A percentile compares a stretch with the other conserved stretches of the same genome.
Evolutionary conservation across 805 yeast genomes (phyloP).

Genomic region (Brettanomyces nanus): DNA sequence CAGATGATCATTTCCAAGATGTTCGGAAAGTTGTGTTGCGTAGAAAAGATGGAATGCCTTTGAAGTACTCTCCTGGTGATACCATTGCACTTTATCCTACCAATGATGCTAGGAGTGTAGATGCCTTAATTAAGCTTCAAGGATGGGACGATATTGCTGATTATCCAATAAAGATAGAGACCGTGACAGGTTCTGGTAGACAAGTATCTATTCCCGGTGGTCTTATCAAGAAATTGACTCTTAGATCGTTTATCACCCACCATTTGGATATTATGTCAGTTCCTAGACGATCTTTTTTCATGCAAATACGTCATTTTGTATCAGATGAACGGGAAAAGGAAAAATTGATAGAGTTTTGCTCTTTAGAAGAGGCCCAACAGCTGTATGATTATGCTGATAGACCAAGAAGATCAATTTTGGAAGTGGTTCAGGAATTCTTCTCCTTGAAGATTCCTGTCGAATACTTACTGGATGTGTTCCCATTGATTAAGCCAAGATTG

Average conservation of each 20-base stretch:
- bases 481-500: conserved; percentile 68
- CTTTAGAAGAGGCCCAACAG: conserved; percentile 69
- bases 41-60: conserved; percentile 7
- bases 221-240: conserved; percentile 56
- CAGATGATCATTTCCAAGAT: conserved; percentile 78
- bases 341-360: conserved; percentile 66
- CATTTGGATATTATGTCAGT: conserved; percentile 78
- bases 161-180: conserved; percentile 33
- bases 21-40: conserved; percentile 56
- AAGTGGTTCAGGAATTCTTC: conserved; percentile 74
- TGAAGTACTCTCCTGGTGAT: conserved; percentile 67
- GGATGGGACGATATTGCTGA: conserved; percentile 73
- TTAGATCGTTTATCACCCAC: conserved; percentile 63
- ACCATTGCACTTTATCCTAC: conserved; percentile 68
- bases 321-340: conserved; percentile 66
- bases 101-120: conserved; percentile 58
- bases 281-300: conserved; percentile 80
- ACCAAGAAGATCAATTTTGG: conserved; percentile 82
- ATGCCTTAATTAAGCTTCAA: conserved; percentile 57
- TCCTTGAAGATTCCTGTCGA: conserved; percentile 68
- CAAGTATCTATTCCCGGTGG: conserved; percentile 36
- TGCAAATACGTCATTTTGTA: conserved; percentile 66
- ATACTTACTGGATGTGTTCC: conserved; percentile 70
- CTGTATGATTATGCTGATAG: conserved; percentile 86
- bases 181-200: conserved; percentile 9